Conservation (phyloP, 2,329 filamentous ascomycete species). For the Akanthomyces uredinophilus region DNA sequence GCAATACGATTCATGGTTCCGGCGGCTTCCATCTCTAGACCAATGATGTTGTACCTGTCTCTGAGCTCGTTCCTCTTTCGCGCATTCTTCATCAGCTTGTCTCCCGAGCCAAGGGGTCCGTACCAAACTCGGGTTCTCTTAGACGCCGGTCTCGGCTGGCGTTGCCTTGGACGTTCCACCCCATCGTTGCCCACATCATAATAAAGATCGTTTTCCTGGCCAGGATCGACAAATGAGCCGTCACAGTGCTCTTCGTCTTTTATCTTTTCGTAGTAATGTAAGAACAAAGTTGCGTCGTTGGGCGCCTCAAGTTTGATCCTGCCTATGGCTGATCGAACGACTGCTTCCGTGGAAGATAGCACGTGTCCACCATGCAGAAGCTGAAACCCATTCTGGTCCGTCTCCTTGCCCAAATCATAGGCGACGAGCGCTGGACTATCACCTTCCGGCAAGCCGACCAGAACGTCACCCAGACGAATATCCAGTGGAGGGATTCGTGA, state of each 20-base stretch:
- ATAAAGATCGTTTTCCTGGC: slow-evolving; percentile 25
- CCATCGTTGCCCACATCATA: slow-evolving; percentile 19
- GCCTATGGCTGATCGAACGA: slow-evolving; percentile 31
- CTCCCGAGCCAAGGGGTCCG: slow-evolving; percentile 26
- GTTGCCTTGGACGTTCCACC: not conserved
- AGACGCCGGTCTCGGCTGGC: slow-evolving; percentile 17
- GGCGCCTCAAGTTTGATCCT: slow-evolving; percentile 24
- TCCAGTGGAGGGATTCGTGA: slow-evolving; percentile 22
- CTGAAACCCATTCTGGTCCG: slow-evolving; percentile 21
- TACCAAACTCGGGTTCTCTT: slow-evolving; percentile 30
- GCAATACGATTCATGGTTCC: slow-evolving; percentile 25
- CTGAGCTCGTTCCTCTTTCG: slow-evolving; percentile 21
- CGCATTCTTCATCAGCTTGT: slow-evolving; percentile 25
- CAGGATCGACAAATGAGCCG: slow-evolving; percentile 28
- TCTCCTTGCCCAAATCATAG: slow-evolving; percentile 32
- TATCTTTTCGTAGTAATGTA: slow-evolving; percentile 22
- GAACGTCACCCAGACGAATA: slow-evolving; percentile 35
- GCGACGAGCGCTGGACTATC: slow-evolving; percentile 25
- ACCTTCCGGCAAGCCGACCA: slow-evolving; percentile 25
- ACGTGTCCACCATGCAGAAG: slow-evolving; percentile 22
- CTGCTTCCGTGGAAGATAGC: slow-evolving; percentile 18
- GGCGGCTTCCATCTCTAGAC: slow-evolving; percentile 22
- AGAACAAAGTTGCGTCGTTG: slow-evolving; percentile 20
- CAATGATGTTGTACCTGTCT: slow-evolving; percentile 25
- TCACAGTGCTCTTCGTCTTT: slow-evolving; percentile 20